Conservation (phyloP, 2,329 filamentous ascomycete genomes). For the Colletotrichum tanaceti region DNA sequence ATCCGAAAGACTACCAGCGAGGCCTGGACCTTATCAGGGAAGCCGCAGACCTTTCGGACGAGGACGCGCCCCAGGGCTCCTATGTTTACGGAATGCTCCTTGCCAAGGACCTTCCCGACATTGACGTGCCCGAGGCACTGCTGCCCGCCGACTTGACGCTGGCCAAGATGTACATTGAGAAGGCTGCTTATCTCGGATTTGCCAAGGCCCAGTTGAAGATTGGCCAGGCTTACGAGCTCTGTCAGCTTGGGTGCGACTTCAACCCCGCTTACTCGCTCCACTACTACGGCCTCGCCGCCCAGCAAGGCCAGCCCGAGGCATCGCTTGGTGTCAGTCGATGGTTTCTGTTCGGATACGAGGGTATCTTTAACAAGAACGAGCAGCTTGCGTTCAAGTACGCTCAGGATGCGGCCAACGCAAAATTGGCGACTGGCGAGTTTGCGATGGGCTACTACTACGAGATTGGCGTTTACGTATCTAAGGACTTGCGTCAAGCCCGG, state of each 20-base stretch:
- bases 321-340: slow-evolving; percentile 98
- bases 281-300: slow-evolving; percentile 92
- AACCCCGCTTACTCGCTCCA: slow-evolving; percentile 92
- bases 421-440: slow-evolving; percentile 91
- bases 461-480: slow-evolving; percentile 91
- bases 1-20: slow-evolving; percentile 80
- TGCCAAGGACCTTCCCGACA: slow-evolving; percentile 89
- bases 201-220: slow-evolving; percentile 97
- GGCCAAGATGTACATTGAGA: slow-evolving; percentile 91
- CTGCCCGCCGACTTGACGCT: slow-evolving; percentile 78
- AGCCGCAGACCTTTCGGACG: slow-evolving; percentile 88
- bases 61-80: slow-evolving; percentile 95
- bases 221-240: slow-evolving; percentile 94
- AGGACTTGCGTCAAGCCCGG: slow-evolving; percentile 83
- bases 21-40: slow-evolving; percentile 86
- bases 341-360: slow-evolving; percentile 96
- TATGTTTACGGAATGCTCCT: slow-evolving; percentile 97
- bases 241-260: slow-evolving; percentile 93
- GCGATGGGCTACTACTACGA: slow-evolving; percentile 98
- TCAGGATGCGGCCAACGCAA: slow-evolving; percentile 82
- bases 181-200: slow-evolving; percentile 95
- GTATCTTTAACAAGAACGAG: slow-evolving; percentile 94
- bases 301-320: slow-evolving; percentile 92
- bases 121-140: slow-evolving; percentile 77
- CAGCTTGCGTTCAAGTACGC: slow-evolving; percentile 93